Evolutionary conservation across 2,329 filamentous ascomycete species (phyloP).

Genomic region (Mycogone perniciosa): DNA sequence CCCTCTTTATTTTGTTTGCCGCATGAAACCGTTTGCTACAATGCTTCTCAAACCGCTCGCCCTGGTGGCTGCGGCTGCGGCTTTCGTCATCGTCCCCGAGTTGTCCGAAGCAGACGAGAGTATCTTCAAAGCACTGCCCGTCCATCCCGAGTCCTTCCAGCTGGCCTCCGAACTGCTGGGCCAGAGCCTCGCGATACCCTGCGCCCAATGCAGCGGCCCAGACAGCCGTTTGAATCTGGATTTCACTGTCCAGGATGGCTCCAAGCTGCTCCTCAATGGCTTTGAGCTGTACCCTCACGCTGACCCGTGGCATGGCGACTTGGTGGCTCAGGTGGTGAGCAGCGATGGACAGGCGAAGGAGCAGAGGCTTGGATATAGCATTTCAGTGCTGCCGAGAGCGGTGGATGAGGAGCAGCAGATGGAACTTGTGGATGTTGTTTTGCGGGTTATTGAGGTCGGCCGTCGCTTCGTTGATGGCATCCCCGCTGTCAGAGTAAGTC

Average conservation of each 20-base stretch:
- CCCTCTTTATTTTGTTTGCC: no score
- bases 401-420: conserved; percentile 46
- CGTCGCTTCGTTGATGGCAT: conserved; percentile 48
- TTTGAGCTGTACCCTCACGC: conserved; percentile 53
- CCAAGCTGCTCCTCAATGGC: conserved; percentile 52
- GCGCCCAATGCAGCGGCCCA: conserved; percentile 45
- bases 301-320: conserved; percentile 37
- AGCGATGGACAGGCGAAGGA: conserved; percentile 30
- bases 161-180: conserved; percentile 27
- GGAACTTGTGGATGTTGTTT: conserved; percentile 46
- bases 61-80: conserved; percentile 31
- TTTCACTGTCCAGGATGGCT: conserved; percentile 44
- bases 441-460: conserved; percentile 56
- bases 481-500: conserved; percentile 50
- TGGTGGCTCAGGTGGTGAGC: conserved; percentile 41
- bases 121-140: conserved; percentile 35
- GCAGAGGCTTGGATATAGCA: conserved; percentile 43
- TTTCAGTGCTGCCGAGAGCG: conserved; percentile 37
- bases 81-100: conserved; percentile 50
- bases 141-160: conserved; percentile 30
- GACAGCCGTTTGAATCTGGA: conserved; percentile 45
- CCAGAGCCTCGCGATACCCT: conserved; percentile 44
- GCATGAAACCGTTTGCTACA: background rate
- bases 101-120: conserved; percentile 37
- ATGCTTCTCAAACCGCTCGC: conserved; percentile 30